phyloP scores from a whole-genome alignment of 2,329 filamentous ascomycete species.

The Bimuria novae-zelandiae region DNA sequence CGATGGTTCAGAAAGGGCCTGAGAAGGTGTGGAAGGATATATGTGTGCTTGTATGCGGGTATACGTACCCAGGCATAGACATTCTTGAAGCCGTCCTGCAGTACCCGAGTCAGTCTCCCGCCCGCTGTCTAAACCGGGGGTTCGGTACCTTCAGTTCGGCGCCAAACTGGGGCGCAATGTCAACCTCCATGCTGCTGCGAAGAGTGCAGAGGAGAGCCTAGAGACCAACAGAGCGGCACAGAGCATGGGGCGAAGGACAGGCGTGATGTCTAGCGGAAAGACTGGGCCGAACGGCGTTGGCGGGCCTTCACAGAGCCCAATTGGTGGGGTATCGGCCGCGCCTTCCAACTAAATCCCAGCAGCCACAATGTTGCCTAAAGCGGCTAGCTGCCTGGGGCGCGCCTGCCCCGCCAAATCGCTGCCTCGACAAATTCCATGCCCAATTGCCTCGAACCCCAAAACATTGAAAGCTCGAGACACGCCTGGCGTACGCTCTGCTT shows the following conservation, averaged over 20 bases:
- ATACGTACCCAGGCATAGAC: conserved; percentile 80
- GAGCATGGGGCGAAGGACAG: conserved; percentile 30
- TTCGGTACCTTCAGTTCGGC: conserved; percentile 82
- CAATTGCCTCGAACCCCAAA: too few species aligned
- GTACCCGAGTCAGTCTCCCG: conserved; percentile 32
- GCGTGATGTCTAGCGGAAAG: conserved; percentile 22
- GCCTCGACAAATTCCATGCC: not conserved
- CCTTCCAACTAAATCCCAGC: too few species aligned
- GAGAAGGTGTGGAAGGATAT: conserved; percentile 10
- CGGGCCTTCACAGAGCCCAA: conserved; percentile 30
- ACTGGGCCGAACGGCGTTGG: conserved; percentile 30
- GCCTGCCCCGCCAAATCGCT: conserved; percentile 1
- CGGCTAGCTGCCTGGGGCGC: conserved; percentile 1
- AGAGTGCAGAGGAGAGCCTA: conserved; percentile 19
- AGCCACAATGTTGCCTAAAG: conserved; percentile 5
- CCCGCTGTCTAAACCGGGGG: conserved; percentile 17
- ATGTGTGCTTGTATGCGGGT: conserved; percentile 10
- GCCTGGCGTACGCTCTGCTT: too few species aligned
- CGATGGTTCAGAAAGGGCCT: conserved; percentile 9
- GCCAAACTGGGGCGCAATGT: conserved; percentile 85
- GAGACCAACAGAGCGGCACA: conserved; percentile 26
- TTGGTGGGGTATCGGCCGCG: conserved; percentile 31
- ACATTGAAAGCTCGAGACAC: too few species aligned
- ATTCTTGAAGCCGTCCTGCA: conserved; percentile 91
- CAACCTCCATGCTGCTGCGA: conserved; percentile 71